Conservation (phyloP, 371 early-diverging fungal genomes). For the Nematocida sp. region DNA sequence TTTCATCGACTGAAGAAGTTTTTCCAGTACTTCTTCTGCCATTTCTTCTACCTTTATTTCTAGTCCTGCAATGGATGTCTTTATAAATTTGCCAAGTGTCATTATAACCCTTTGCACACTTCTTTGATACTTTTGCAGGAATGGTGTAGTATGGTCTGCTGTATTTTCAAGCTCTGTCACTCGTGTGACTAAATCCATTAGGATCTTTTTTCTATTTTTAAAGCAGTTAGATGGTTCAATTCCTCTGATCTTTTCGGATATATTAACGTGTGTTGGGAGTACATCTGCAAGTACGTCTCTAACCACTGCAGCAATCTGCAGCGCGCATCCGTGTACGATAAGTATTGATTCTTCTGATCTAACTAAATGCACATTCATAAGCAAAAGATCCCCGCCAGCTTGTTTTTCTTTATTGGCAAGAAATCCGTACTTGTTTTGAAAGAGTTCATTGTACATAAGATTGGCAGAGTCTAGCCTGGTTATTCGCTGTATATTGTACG, state of each 20-base stretch:
- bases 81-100: neutral
- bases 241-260: conserved; percentile 11
- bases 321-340: conserved; percentile 22
- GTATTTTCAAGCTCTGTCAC: conserved; percentile 6
- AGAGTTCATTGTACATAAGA: conserved; percentile 28
- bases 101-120: conserved; percentile 1
- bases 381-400: too few species aligned
- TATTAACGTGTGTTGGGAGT: neutral
- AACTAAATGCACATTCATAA: conserved; percentile 24
- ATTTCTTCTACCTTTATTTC: conserved; percentile 22
- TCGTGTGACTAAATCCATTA: neutral
- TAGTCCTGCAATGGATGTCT: neutral
- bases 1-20: neutral
- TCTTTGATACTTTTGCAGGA: conserved; percentile 19
- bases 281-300: neutral
- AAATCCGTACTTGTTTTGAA: conserved; percentile 3
- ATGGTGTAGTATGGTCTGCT: conserved; percentile 1
- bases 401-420: neutral
- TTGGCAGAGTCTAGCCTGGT: conserved; percentile 2
- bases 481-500: conserved; percentile 21
- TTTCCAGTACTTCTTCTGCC: conserved; percentile 6
- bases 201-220: neutral
- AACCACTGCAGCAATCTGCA: neutral
- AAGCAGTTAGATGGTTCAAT: conserved; percentile 19
- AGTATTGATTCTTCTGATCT: conserved; percentile 28